phyloP scores from a whole-genome alignment of 805 yeast genomes.

The Lipomyces orientalis region DNA sequence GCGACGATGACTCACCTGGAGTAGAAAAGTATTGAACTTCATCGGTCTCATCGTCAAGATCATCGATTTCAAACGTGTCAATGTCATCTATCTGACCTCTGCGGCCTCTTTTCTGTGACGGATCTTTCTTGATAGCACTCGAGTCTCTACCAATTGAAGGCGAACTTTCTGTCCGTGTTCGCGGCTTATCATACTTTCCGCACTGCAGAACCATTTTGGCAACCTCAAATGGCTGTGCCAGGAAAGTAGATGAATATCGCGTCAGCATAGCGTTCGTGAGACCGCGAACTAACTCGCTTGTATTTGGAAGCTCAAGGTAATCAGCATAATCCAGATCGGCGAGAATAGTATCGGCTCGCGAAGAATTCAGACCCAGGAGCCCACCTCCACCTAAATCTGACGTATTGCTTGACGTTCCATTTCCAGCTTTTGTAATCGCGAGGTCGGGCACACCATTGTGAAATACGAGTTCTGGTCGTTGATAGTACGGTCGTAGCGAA shows the following conservation, averaged over 20 bases:
- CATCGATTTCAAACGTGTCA: constrained; percentile 30
- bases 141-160: constrained; percentile 11
- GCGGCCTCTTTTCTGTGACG: constrained; percentile 35
- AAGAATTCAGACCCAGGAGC: neutral
- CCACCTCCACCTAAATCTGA: neutral
- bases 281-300: constrained; percentile 24
- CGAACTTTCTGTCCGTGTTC: neutral
- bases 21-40: constrained; percentile 37
- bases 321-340: constrained; percentile 39
- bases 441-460: constrained; percentile 34
- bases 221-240: constrained; percentile 89
- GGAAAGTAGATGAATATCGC: constrained; percentile 69
- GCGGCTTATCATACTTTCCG: constrained; percentile 53
- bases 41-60: constrained; percentile 29
- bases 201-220: constrained; percentile 79
- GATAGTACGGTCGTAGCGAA: constrained; percentile 32
- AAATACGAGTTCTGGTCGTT: constrained; percentile 34
- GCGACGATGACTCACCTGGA: constrained; percentile 20
- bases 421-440: constrained; percentile 15
- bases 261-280: constrained; percentile 47
- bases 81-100: constrained; percentile 28
- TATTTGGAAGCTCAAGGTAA: constrained; percentile 35
- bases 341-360: constrained; percentile 24
- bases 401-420: neutral
- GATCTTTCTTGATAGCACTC: constrained; percentile 22